These are phyloP conservation scores for Evansstolkia leycettana DNA, from an alignment of 495 filamentous ascomycete species.

Conservation along the genomic window DNA sequence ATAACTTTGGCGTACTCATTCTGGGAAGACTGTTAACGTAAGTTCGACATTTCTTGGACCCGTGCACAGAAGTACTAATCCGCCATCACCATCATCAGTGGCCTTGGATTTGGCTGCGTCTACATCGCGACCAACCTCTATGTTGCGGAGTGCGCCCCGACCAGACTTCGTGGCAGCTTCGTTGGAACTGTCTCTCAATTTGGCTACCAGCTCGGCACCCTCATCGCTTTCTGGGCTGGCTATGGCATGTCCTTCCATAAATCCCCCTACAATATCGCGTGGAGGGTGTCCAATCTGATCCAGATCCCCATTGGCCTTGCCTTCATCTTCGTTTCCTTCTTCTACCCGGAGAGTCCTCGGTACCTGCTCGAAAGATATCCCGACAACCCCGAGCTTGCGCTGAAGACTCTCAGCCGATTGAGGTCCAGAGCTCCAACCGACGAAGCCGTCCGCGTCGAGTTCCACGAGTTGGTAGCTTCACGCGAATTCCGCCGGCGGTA, in stretches of 20 bases:
- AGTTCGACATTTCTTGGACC: too few relatives aligned
- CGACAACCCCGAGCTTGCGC: constrained; percentile 16
- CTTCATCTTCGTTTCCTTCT: constrained; percentile 22
- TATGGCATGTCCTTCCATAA: constrained; percentile 30
- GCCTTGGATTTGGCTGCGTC: too few relatives aligned
- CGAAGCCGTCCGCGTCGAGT: constrained; percentile 20
- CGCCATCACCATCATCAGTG: too few relatives aligned
- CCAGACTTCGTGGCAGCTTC: too few relatives aligned
- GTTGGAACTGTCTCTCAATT: too few relatives aligned
- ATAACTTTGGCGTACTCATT: too few relatives aligned
- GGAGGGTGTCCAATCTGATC: constrained; percentile 23
- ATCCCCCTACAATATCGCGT: constrained; percentile 25
- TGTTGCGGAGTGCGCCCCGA: too few relatives aligned
- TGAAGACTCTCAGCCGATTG: constrained; percentile 15
- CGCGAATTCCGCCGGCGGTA: constrained; percentile 18
- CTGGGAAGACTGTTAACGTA: too few relatives aligned
- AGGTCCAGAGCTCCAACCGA: constrained; percentile 15
- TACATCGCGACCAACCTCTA: too few relatives aligned
- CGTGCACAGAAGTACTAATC: too few relatives aligned
- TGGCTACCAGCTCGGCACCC: constrained; percentile 22
- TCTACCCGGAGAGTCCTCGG: constrained; percentile 21
- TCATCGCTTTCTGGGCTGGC: constrained; percentile 27
- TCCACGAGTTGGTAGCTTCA: constrained; percentile 23
- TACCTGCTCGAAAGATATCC: constrained; percentile 24
- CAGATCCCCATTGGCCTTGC: constrained; percentile 24